Percentiles rank a stretch among this genome's conserved stretches.
phyloP scores from a whole-genome alignment of 192 early-diverging fungal genomes.

The Rhizophagus clarus region DNA sequence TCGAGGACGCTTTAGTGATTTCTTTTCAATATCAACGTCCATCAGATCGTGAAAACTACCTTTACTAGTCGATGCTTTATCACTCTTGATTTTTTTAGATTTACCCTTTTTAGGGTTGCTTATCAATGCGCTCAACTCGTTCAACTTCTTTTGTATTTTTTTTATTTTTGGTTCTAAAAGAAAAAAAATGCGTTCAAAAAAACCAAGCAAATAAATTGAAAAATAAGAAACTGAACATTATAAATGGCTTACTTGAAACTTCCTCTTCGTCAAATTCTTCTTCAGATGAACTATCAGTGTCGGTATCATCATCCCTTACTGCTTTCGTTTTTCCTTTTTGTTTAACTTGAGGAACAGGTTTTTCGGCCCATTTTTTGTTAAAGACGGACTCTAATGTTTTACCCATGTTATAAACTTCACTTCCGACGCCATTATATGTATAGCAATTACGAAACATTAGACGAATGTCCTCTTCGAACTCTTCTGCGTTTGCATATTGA shows the following conservation, averaged over 20 bases:
- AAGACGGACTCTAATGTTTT: constrained; percentile 66
- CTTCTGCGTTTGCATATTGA: constrained; percentile 58
- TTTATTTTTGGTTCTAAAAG: constrained; percentile 1
- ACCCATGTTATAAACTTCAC: constrained; percentile 64
- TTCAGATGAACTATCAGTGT: constrained; percentile 36
- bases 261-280: constrained; percentile 36
- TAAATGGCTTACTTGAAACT: constrained; percentile 30
- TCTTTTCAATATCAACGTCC: constrained; percentile 33
- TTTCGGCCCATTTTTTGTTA: constrained; percentile 63
- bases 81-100: not conserved
- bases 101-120: constrained; percentile 28
- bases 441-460: constrained; percentile 81
- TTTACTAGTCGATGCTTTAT: not conserved
- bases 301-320: constrained; percentile 29
- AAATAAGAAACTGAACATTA: not conserved
- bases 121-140: not conserved
- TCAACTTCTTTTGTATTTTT: not conserved
- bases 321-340: constrained; percentile 29
- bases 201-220: not conserved
- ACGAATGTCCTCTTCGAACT: constrained; percentile 67
- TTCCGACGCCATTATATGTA: constrained; percentile 65
- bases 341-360: constrained; percentile 36
- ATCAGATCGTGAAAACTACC: not conserved
- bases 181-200: not conserved
- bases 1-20: constrained; percentile 32